Evolutionary conservation across 2,329 filamentous ascomycete genomes (phyloP).

Genomic region (Xylaria polymorpha): DNA sequence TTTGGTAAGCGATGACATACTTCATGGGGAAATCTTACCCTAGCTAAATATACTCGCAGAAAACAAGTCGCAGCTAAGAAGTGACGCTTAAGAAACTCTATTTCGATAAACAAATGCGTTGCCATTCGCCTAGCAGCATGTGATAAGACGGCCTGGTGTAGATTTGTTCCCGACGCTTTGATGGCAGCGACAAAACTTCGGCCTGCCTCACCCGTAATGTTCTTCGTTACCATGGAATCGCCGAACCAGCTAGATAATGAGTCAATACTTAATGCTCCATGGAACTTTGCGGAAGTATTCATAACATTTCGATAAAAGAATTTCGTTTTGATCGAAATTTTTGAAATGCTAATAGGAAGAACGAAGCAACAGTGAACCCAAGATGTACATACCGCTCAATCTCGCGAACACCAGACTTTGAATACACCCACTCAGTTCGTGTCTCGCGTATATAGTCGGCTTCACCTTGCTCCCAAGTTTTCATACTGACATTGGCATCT

Average conservation of each 20-base stretch:
- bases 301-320: no score
- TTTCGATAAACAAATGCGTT: conserved; percentile 45
- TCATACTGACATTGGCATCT: conserved; percentile 42
- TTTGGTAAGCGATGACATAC: neutral
- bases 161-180: conserved; percentile 38
- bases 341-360: neutral
- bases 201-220: conserved; percentile 37
- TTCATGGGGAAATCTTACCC: conserved; percentile 41
- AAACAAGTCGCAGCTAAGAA: conserved; percentile 46
- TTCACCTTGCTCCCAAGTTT: conserved; percentile 47
- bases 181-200: conserved; percentile 40
- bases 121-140: conserved; percentile 46
- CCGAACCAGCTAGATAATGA: conserved; percentile 42
- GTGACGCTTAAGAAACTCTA: conserved; percentile 48
- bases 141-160: conserved; percentile 44
- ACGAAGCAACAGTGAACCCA: neutral
- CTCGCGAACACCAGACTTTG: conserved; percentile 43
- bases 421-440: conserved; percentile 48
- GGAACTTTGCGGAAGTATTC: neutral
- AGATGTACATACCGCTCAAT: conserved; percentile 39
- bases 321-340: neutral
- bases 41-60: conserved; percentile 46
- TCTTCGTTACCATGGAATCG: conserved; percentile 46
- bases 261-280: conserved; percentile 6
- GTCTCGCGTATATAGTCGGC: conserved; percentile 38